These are phyloP conservation scores for Macroventuria anomochaeta DNA, from an alignment of 2,329 filamentous ascomycete genomes.

Conservation along the genomic window DNA sequence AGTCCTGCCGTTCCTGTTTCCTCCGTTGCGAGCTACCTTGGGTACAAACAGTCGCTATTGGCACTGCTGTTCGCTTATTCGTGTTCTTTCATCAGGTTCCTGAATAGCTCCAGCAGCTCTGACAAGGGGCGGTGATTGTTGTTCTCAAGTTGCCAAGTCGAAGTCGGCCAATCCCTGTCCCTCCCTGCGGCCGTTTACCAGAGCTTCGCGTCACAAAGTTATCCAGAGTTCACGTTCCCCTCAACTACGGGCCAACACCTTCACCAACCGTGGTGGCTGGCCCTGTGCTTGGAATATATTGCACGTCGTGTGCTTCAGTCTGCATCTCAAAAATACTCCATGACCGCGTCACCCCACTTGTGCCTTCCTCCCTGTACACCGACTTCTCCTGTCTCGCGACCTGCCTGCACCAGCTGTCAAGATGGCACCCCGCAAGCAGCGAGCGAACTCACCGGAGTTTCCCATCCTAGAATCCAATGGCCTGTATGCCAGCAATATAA, in stretches of 20 bases:
- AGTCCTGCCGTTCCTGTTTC: slow-evolving; percentile 17
- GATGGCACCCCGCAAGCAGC: slow-evolving; percentile 43
- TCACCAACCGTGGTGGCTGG: slow-evolving; percentile 37
- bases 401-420: slow-evolving; percentile 33
- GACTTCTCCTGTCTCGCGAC: slow-evolving; percentile 43
- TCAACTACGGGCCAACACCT: slow-evolving; percentile 28
- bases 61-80: slow-evolving; percentile 21
- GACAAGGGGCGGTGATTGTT: slow-evolving; percentile 26
- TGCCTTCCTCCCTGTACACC: slow-evolving; percentile 35
- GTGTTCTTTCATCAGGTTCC: slow-evolving; percentile 17
- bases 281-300: slow-evolving; percentile 21
- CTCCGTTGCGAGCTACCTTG: slow-evolving; percentile 12
- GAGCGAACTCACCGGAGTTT: slow-evolving; percentile 54
- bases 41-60: slow-evolving; percentile 11
- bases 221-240: slow-evolving; percentile 32
- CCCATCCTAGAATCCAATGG: slow-evolving; percentile 63
- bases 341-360: slow-evolving; percentile 36
- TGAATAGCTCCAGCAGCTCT: slow-evolving; percentile 18
- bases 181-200: slow-evolving; percentile 25
- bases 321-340: slow-evolving; percentile 25
- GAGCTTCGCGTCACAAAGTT: slow-evolving; percentile 44
- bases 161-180: slow-evolving; percentile 23
- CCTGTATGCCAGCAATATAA: slow-evolving; percentile 65
- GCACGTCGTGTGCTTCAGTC: slow-evolving; percentile 14
- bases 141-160: slow-evolving; percentile 29